Base-by-base conservation (phyloP, 2,329 filamentous ascomycete genomes). In the Allantophomopsis lycopodina region DNA sequence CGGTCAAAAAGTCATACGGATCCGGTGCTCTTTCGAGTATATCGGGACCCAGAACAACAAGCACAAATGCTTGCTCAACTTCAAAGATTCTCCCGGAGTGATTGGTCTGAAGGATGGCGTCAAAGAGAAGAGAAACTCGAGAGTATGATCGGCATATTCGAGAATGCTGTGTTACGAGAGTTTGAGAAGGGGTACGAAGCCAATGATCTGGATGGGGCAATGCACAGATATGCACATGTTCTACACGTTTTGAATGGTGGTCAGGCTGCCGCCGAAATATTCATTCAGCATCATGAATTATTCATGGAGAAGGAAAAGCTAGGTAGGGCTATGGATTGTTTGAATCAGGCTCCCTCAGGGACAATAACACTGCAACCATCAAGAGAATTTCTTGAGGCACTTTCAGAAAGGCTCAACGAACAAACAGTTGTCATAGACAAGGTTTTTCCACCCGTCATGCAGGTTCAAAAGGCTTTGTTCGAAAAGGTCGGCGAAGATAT, bases 111-210 rank as follows among this genome's bases (percentile, higher is more conserved):
- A 42, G 88, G 86, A 2, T 88, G 82, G 67, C 59, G 64, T 36
- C 68, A 76, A 48, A 68, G 89, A 34, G 74, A 83, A 50, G 76
- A 82, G 45, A 83, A 80, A 53, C 64, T 98, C 15, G 66, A 73
- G 31, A 72, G 69, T 17, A 87, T 93, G 71, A 74, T 80, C 47
- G 71, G 71, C 31, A 79, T 91, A 43, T 98, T 98, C 52, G 89
- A 96, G 60, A 87, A 80, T 41, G 87, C 88, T 3, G 88, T 93
- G 3, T 63, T 95, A 38, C 74, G 83, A 37, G 91, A 98, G 57
- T 98, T 98, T 49, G 83, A 93, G 59, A 83, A 91, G 53, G 91
- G 86, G 4, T 94, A 93, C 48, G 85, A 91, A 56, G 79, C 77
- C 34, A 83, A 82, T 63, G 89, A 98, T 56, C 77, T 93, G 40